Evolutionary conservation across 306 rosid genomes (phyloP), one percentile per base, ranked within the genome.

Genomic region (Vicia villosa): DNA sequence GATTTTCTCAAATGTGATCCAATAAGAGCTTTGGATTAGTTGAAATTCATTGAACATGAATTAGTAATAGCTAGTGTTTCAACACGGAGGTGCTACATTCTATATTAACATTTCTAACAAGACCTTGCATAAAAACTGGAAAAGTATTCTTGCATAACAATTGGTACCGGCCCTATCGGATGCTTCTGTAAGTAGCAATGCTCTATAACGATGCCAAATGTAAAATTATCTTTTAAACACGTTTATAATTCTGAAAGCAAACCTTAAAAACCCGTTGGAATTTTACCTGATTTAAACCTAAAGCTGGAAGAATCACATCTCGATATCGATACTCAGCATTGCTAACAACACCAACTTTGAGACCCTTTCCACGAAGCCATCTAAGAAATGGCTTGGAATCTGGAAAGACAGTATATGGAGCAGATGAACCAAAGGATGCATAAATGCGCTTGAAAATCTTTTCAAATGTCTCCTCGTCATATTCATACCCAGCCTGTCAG

Each of bases 381-480:
- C 89, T 88, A 52, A 90, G 77, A 82, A 94, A 94, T 70, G 92
- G 98, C 75, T 86, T 86, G 80, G 98, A 85, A 70, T 94, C 97
- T 1, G 91, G 85, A 78, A 86, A 94, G 68, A 87, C 72, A 47
- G 62, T 67, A 77, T 88, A 94, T 32, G 98, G 97, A 15, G 97
- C 98, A 66, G 97, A 83, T 20, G 98, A 94, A 74, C 98, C 97
- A 78, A 94, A 88, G 5, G 98, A 82, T 37, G 96, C 70, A 77
- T 90, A 90, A 77, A 94, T 94, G 76, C 96, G 96, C 56, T 80
- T 81, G 77, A 94, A 94, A 74, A 94, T 88, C 72, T 94, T 94
- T 80, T 90, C 98, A 84, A 94, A 94, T 42, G 96, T 94, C 86
- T 94, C 98, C 81, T 93, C 98, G 10, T 93, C 96, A 24, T 88